Percentiles rank a stretch among this genome's conserved stretches.
phyloP scores from a whole-genome alignment of 495 filamentous ascomycete genomes.

The Penicillium waksmanii region DNA sequence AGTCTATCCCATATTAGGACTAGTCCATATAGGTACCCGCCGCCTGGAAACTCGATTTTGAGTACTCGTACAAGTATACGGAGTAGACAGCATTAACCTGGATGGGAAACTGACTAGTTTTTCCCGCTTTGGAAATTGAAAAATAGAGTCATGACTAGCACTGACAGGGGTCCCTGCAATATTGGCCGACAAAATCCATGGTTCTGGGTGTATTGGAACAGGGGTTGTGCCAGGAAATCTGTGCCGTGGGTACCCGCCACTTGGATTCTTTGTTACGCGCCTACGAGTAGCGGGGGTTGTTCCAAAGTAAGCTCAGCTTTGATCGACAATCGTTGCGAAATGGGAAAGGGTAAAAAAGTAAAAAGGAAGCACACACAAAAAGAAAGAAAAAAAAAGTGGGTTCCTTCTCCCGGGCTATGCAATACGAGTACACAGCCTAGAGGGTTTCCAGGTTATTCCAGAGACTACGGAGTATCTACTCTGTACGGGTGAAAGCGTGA shows the following conservation, averaged over 20 bases:
- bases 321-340: not conserved
- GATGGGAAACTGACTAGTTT: not conserved
- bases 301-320: slow-evolving; percentile 1
- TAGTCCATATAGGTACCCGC: slow-evolving; percentile 32
- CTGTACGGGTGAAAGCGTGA: not conserved
- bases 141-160: too few species aligned
- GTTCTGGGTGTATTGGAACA: not conserved
- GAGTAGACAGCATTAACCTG: not conserved
- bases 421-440: too few species aligned
- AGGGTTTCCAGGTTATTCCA: not conserved
- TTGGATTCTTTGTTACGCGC: slow-evolving; percentile 6
- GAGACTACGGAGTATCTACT: too few species aligned
- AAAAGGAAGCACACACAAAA: not conserved
- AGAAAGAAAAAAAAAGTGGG: not conserved
- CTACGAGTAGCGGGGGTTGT: not conserved
- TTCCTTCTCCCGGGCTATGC: not conserved
- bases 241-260: not conserved
- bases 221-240: not conserved
- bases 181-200: not conserved
- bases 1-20: not conserved
- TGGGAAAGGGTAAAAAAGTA: not conserved
- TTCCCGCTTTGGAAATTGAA: too few species aligned
- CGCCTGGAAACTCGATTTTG: slow-evolving; percentile 6
- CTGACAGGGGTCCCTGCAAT: not conserved
- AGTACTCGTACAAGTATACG: not conserved